These are phyloP conservation scores for Penicillium oxalicum DNA, from an alignment of 2,329 filamentous ascomycete genomes.

Conservation along the genomic window DNA sequence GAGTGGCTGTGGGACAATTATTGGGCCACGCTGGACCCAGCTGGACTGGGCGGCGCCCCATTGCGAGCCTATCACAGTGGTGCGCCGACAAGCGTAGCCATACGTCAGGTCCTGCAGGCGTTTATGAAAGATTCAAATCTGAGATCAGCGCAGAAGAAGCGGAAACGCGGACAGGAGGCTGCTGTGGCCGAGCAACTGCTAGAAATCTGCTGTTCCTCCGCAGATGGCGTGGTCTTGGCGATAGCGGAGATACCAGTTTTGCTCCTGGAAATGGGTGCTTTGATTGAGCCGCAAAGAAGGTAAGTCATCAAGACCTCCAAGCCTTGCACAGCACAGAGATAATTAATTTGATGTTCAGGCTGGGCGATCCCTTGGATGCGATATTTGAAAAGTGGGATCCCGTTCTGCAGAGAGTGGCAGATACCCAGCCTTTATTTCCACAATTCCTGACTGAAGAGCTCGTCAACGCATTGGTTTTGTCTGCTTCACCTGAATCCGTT, in stretches of 20 bases:
- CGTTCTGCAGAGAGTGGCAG: constrained; percentile 33
- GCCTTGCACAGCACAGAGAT: not conserved
- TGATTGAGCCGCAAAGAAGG: constrained; percentile 25
- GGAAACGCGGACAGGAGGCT: constrained; percentile 21
- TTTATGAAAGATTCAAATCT: constrained; percentile 6
- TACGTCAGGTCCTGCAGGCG: constrained; percentile 17
- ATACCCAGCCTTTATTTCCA: constrained; percentile 31
- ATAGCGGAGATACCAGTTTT: constrained; percentile 18
- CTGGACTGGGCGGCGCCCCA: constrained; percentile 16
- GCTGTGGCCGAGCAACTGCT: constrained; percentile 22
- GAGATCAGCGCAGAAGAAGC: constrained; percentile 25
- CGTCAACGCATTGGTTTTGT: constrained; percentile 30
- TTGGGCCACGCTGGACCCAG: constrained; percentile 54
- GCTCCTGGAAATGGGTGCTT: constrained; percentile 23
- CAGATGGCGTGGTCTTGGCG: constrained; percentile 9
- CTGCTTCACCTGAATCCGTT: constrained; percentile 14
- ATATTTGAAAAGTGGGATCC: constrained; percentile 32
- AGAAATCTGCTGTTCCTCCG: constrained; percentile 22
- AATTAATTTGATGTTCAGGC: constrained; percentile 12
- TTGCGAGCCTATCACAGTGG: constrained; percentile 8
- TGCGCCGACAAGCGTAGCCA: constrained; percentile 14
- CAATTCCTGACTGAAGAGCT: constrained; percentile 36
- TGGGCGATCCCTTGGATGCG: constrained; percentile 25
- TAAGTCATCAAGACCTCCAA: constrained; percentile 15
- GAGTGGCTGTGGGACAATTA: constrained; percentile 87